Evolutionary conservation across 1,139 yeast genomes (phyloP).

Genomic region (Diutina neorugosa): DNA sequence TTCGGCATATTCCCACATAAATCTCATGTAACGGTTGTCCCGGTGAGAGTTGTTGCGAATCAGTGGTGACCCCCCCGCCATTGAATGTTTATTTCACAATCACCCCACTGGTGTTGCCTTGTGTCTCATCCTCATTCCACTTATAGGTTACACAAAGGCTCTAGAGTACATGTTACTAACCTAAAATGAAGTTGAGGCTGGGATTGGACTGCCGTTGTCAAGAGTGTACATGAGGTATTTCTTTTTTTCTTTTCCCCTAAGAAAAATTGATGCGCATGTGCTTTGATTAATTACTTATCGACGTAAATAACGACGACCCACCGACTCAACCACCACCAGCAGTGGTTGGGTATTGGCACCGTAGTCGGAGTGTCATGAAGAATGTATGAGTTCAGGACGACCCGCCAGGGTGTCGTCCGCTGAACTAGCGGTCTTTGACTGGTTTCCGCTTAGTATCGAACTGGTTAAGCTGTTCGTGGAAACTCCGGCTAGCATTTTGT

Average conservation of each 20-base stretch:
- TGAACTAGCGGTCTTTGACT: background rate
- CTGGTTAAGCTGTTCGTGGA: background rate
- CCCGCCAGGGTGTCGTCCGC: background rate
- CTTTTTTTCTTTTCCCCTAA: background rate
- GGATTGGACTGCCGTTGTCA: background rate
- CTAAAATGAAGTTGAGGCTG: background rate
- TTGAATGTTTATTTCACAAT: too few species aligned
- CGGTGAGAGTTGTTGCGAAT: background rate
- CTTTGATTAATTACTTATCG: background rate
- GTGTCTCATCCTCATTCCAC: background rate
- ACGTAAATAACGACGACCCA: background rate
- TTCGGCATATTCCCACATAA: background rate
- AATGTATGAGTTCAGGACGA: background rate
- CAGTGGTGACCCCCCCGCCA: background rate
- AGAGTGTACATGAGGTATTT: background rate
- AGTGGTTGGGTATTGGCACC: background rate
- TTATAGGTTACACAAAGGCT: background rate
- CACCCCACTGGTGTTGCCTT: background rate
- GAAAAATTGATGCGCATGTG: background rate
- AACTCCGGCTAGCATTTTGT: conserved; percentile 4
- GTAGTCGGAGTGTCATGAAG: background rate
- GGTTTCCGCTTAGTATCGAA: background rate
- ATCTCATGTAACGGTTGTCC: background rate
- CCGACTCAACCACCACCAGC: background rate
- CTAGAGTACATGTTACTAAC: background rate